Evolutionary conservation across 345 rosid genomes (phyloP).

Genomic region (Citrus australasica): DNA sequence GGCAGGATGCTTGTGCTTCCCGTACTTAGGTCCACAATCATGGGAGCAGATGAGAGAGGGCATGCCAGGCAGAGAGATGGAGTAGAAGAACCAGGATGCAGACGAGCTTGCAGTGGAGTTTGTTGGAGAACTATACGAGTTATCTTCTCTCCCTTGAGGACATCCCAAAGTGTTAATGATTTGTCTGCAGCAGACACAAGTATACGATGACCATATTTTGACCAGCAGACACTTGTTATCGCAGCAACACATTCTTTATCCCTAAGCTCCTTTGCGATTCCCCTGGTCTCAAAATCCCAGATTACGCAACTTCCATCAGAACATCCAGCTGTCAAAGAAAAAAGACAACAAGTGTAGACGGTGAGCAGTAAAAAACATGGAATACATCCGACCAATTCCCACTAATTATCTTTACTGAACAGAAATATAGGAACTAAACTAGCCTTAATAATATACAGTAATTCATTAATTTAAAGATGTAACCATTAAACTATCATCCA

Average conservation of each 20-base stretch:
- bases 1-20: conserved; percentile 75
- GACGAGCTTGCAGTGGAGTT: conserved; percentile 78
- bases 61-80: conserved; percentile 84
- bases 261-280: conserved; percentile 85
- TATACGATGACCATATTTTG: conserved; percentile 82
- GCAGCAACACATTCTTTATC: conserved; percentile 76
- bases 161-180: conserved; percentile 93
- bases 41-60: conserved; percentile 93
- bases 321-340: conserved; percentile 74
- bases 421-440: not conserved
- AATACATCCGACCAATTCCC: not conserved
- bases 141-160: conserved; percentile 64
- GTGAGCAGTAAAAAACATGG: conserved; percentile 2
- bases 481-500: not conserved
- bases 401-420: not conserved
- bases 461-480: not conserved
- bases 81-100: conserved; percentile 79
- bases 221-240: conserved; percentile 93
- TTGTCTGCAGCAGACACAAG: conserved; percentile 97
- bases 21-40: conserved; percentile 72
- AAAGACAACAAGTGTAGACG: conserved; percentile 12
- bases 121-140: conserved; percentile 62
- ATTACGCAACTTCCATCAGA: conserved; percentile 88
- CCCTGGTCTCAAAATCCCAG: conserved; percentile 98
- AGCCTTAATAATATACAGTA: not conserved